Evolutionary conservation across 2,329 filamentous ascomycete genomes (phyloP).

Genomic region (Tolypocladium amazonense): DNA sequence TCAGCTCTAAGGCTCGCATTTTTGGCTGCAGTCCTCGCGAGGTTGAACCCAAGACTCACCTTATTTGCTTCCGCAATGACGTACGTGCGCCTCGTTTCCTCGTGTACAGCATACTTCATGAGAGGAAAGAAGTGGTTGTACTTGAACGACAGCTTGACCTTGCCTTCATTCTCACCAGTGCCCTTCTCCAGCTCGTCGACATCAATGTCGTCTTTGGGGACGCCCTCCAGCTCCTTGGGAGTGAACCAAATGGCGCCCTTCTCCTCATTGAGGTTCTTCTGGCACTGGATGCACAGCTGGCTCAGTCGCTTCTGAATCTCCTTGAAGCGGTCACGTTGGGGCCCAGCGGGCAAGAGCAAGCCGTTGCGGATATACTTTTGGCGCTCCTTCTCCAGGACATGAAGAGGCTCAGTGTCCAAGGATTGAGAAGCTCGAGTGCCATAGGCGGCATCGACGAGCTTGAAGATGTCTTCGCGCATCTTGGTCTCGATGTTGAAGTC

Average conservation of each 20-base stretch:
- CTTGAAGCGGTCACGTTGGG: constrained; percentile 70
- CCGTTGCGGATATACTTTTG: constrained; percentile 71
- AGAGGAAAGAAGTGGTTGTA: constrained; percentile 73
- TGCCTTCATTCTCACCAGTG: constrained; percentile 59
- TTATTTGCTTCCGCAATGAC: constrained; percentile 75
- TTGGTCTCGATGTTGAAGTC: constrained; percentile 68
- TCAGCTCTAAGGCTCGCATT: not conserved
- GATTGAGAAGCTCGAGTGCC: constrained; percentile 38
- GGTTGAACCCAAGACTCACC: constrained; percentile 21
- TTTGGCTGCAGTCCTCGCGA: not conserved
- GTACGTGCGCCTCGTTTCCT: constrained; percentile 57
- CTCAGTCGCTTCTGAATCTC: constrained; percentile 75
- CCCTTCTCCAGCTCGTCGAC: constrained; percentile 59
- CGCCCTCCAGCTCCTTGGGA: constrained; percentile 60
- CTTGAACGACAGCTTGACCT: constrained; percentile 69
- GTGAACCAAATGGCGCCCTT: constrained; percentile 74
- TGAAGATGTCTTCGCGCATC: constrained; percentile 76
- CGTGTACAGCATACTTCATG: constrained; percentile 64
- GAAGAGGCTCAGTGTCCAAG: constrained; percentile 58
- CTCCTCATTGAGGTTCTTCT: constrained; percentile 76
- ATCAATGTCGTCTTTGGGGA: constrained; percentile 59
- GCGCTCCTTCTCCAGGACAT: constrained; percentile 68
- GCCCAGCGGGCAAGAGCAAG: constrained; percentile 57
- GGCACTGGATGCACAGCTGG: constrained; percentile 62
- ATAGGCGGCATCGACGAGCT: constrained; percentile 48